Percentiles rank a stretch among this genome's conserved stretches.
Conservation (phyloP, 2,329 filamentous ascomycete species). For the Rhynchosporium agropyri region DNA sequence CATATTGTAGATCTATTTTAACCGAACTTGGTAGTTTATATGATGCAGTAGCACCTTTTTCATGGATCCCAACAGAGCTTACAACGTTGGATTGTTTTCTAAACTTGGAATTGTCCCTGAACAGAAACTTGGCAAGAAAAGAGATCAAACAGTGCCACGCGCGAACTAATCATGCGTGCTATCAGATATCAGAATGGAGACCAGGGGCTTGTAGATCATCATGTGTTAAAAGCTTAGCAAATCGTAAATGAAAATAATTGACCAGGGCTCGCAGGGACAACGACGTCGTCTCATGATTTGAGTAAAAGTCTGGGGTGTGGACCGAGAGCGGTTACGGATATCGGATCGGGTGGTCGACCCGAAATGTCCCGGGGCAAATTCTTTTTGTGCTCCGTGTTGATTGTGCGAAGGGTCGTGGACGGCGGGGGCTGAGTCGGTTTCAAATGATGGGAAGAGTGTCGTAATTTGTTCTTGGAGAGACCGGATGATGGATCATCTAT, state of each 20-base stretch:
- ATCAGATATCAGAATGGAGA: constrained; percentile 5
- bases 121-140: neutral
- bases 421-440: constrained; percentile 7
- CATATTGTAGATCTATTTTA: neutral
- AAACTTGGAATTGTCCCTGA: neutral
- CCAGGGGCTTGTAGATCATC: constrained; percentile 5
- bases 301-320: constrained; percentile 4
- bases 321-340: neutral
- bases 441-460: neutral
- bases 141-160: neutral
- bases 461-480: neutral
- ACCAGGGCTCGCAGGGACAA: neutral
- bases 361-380: neutral
- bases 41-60: neutral
- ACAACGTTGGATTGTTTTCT: neutral
- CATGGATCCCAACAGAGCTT: neutral
- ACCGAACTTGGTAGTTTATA: neutral
- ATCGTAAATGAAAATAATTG: neutral
- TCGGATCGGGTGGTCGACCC: constrained; percentile 7
- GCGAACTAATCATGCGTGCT: neutral
- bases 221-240: constrained; percentile 1
- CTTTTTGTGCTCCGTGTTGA: no score
- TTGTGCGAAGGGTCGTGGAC: neutral
- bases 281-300: constrained; percentile 13
- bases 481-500: constrained; percentile 9